Conservation (phyloP, 192 early-diverging fungal species). For the Coemansia sp. region DNA sequence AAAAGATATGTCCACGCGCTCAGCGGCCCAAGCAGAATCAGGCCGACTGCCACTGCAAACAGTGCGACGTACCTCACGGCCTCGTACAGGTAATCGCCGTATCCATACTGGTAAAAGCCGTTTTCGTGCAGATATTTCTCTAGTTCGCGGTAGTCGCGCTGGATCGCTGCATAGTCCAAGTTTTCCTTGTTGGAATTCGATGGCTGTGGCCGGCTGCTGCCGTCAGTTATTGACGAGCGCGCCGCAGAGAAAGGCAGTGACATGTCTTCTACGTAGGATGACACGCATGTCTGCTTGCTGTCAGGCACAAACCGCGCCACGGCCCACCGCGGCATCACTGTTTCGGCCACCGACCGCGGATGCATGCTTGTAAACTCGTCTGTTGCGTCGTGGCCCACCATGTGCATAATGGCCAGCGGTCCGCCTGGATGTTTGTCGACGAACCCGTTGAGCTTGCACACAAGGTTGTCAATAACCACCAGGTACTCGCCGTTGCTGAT, state of each 20-base stretch:
- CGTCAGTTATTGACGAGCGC: constrained; percentile 18
- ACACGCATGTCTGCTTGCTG: constrained; percentile 7
- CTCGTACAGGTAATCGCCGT: constrained; percentile 58
- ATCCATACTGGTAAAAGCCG: constrained; percentile 68
- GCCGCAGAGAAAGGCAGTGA: constrained; percentile 40
- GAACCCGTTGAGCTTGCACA: constrained; percentile 84
- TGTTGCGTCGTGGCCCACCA: constrained; percentile 88
- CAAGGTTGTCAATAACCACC: constrained; percentile 81
- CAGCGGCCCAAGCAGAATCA: constrained; percentile 33
- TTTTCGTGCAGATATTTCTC: constrained; percentile 61
- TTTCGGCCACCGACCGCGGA: constrained; percentile 74
- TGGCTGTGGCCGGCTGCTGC: constrained; percentile 21
- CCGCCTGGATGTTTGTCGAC: constrained; percentile 90
- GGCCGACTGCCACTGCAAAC: constrained; percentile 26
- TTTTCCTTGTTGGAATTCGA: constrained; percentile 1
- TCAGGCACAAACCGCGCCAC: constrained; percentile 53
- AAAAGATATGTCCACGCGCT: constrained; percentile 39
- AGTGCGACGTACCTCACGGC: constrained; percentile 41
- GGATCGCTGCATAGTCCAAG: constrained; percentile 53
- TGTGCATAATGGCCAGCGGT: constrained; percentile 81
- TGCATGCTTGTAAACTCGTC: constrained; percentile 87
- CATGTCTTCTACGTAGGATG: constrained; percentile 51
- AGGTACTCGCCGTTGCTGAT: constrained; percentile 68
- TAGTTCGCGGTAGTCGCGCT: constrained; percentile 65
- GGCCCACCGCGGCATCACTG: constrained; percentile 75